Evolutionary conservation across 192 early-diverging fungal genomes (phyloP), one percentile per base, ranked within the genome.

Genomic region (Entomortierella parvispora): DNA sequence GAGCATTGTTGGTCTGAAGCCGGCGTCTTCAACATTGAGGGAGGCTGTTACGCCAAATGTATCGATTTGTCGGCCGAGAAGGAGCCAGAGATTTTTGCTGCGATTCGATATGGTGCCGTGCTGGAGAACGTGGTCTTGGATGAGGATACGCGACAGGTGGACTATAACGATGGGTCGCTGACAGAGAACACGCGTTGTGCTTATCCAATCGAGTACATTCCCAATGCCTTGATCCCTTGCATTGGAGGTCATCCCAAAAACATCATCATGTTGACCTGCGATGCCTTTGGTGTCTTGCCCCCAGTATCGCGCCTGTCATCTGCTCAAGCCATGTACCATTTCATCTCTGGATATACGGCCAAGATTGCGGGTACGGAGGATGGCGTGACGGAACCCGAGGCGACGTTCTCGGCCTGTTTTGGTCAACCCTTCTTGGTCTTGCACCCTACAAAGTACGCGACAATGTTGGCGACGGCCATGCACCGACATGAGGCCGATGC

Each of bases 1-100:
- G 96, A 98, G 84, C 96, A 98, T 83, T 96, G 95, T 81, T 98
- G 96, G 96, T 93, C 92, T 25, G 93, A 96, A 69, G 84, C 88
- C 46, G 95, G 95, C 69, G 85, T 97, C 53, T 98, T 98, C 90
- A 98, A 98, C 84, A 97, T 98, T 63, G 96, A 98, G 86, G 96
- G 96, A 55, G 96, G 96, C 49, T 98, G 96, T 86, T 98, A 98
- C 81, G 96, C 96, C 69, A 98, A 98, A 88, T 90, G 90, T 71
- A 94, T 98, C 68, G 94, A 96, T 63, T 84, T 98, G 45, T 95
- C 94, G 18, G 90, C 90, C 54, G 95, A 94, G 75, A 98, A 97
- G 90, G 96, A 98, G 80, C 96, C 96, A 54, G 96, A 97, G 81
- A 98, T 98, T 83, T 98, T 93, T 80, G 89, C 90, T 69, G 96